Base-by-base conservation (phyloP, 371 early-diverging fungal species). In the Paramicrosporidium saccamoebae region DNA sequence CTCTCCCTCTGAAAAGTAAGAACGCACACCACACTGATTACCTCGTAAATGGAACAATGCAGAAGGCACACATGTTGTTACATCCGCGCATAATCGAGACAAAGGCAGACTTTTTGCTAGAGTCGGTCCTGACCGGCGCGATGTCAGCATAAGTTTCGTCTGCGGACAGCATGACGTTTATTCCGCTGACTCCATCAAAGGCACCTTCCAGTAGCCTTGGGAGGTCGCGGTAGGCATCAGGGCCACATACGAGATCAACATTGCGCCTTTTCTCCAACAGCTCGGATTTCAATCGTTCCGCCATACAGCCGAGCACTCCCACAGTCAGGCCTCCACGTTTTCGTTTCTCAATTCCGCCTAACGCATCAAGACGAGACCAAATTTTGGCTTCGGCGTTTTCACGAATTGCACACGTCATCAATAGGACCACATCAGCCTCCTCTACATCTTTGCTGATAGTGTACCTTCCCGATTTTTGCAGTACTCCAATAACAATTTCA, bases 111-210 rank as follows among this genome's bases (percentile, higher is more conserved):
- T 54, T 47, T 27, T 44, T 46, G 27, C 50, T 44, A 9, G 46
- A 35, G 27, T 66, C 50, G 12, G 64, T 39, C 13, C 69, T 45
- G 32, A 67, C 51, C 0, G 69, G 69, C 31, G 64, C 58, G 18
- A 69, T 58, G 31, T 69, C 69, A 1, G 69, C 64, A 32, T 69
- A 69, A 2, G 69, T 67, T 37, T 69, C 69, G 31, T 69, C 69
- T 0, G 68, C 68, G 6, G 66, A 65, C 15, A 69, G 46, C 54
- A 69, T 58, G 14, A 69, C 69, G 25, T 69, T 69, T n/a, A n/a
- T n/a, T n/a, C n/a, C n/a, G 11, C 68, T 68, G 13, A 66, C 59
- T 12, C 66, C 64, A 13, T 53, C 51, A 16, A 50, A 50, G 18
- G 59, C 54, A n/a, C 40, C 41, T 15, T 54, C 49, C 24, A 69